Conservation (phyloP, 1,284 basidiomycete genomes). For the Grifola frondosa region DNA sequence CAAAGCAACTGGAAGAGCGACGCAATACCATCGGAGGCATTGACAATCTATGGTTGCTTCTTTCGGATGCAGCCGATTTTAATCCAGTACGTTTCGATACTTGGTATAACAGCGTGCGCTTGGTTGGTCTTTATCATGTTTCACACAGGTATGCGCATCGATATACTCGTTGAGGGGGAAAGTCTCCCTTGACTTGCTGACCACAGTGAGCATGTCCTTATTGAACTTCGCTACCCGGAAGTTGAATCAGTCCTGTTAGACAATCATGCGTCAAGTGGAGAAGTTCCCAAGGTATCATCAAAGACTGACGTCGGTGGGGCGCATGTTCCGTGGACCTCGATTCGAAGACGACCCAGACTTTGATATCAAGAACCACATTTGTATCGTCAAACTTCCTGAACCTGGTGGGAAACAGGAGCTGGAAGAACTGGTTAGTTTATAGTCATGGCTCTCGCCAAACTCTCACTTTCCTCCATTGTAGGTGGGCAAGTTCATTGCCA, state of each 20-base stretch:
- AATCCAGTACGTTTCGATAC: slow-evolving; percentile 25
- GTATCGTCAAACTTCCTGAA: slow-evolving; percentile 20
- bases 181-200: slow-evolving; percentile 20
- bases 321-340: slow-evolving; percentile 25
- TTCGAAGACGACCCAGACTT: slow-evolving; percentile 31
- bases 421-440: slow-evolving; percentile 23
- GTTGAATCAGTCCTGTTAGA: neutral
- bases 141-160: slow-evolving; percentile 24
- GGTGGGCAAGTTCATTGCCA: slow-evolving; percentile 32
- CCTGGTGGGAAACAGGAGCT: slow-evolving; percentile 29
- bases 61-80: slow-evolving; percentile 28
- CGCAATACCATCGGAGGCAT: slow-evolving; percentile 28
- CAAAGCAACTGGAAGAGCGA: slow-evolving; percentile 22
- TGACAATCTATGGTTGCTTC: slow-evolving; percentile 32
- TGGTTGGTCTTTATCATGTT: neutral
- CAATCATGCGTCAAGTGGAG: slow-evolving; percentile 14
- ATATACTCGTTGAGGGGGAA: slow-evolving; percentile 23
- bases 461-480: slow-evolving; percentile 1
- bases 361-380: slow-evolving; percentile 26
- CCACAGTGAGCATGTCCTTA: slow-evolving; percentile 9
- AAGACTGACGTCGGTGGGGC: slow-evolving; percentile 22
- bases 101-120: neutral
- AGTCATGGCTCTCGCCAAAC: neutral
- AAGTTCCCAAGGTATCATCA: slow-evolving; percentile 31
- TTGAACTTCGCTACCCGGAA: neutral